Evolutionary conservation across 225 moss, liverwort and hornwort species (phyloP).

Genomic region (Straminergon stramineum): DNA sequence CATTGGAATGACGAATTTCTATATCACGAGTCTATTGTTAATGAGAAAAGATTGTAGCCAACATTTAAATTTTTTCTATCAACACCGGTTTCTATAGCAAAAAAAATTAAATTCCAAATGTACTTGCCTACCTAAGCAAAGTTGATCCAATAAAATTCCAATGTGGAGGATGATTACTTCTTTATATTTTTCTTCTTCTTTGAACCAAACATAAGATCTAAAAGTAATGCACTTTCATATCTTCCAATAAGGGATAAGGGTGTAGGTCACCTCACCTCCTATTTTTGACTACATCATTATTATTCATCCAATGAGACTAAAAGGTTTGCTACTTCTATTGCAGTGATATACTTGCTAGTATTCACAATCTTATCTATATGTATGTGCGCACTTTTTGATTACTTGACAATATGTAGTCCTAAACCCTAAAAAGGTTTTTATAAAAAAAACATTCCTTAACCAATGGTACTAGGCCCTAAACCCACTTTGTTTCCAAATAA

Average conservation of each 20-base stretch:
- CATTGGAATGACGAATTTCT: too few relatives aligned
- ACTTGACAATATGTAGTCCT: accelerated
- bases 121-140: accelerated
- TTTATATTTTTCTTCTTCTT: background rate
- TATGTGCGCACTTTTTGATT: background rate
- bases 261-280: background rate
- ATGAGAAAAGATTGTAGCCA: too few relatives aligned
- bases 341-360: background rate
- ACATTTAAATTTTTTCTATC: too few relatives aligned
- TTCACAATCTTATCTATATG: background rate
- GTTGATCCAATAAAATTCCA: too few relatives aligned
- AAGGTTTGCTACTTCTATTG: too few relatives aligned
- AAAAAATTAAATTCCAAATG: too few relatives aligned
- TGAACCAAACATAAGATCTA: background rate
- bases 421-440: accelerated
- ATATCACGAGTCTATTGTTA: too few relatives aligned
- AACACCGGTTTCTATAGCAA: too few relatives aligned
- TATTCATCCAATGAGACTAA: background rate
- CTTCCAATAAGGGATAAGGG: background rate
- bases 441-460: background rate
- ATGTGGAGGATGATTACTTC: background rate
- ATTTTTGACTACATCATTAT: background rate
- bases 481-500: background rate
- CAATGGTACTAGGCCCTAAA: accelerated
- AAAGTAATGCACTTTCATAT: accelerated